Conservation (phyloP, 257 asterid species). For the Capsicum baccatum region DNA sequence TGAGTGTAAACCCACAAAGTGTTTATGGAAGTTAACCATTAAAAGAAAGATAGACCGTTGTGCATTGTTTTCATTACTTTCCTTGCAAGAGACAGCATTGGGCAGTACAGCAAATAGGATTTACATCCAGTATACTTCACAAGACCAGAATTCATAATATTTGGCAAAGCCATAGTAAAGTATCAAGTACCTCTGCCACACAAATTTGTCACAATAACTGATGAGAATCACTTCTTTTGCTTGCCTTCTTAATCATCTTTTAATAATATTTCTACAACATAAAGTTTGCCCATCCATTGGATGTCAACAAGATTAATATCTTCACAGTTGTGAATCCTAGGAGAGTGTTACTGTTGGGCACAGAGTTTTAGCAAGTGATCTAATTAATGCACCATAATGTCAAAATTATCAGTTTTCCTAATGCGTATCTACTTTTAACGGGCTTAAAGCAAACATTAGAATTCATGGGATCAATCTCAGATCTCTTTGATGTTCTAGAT, state of each 20-base stretch:
- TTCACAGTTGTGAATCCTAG: background rate
- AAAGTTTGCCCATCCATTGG: background rate
- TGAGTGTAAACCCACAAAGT: background rate
- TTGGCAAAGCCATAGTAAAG: background rate
- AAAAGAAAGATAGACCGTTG: background rate
- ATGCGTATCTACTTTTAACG: background rate
- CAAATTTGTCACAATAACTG: background rate
- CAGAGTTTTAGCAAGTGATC: background rate
- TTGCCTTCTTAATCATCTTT: constrained; percentile 6
- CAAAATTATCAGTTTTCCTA: background rate
- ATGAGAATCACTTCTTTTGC: background rate
- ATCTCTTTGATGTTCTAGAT: background rate
- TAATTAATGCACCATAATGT: constrained; percentile 14
- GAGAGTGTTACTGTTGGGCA: background rate
- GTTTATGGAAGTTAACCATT: background rate
- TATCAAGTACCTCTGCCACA: constrained; percentile 21
- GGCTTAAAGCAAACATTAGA: background rate
- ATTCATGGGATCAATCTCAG: constrained; percentile 10
- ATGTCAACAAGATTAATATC: background rate
- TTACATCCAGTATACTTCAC: background rate
- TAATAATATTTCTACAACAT: constrained; percentile 21
- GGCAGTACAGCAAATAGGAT: constrained; percentile 3
- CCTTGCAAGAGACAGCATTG: constrained; percentile 22
- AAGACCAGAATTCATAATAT: constrained; percentile 3
- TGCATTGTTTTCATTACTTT: background rate